Base-by-base conservation (phyloP, 768 basidiomycete genomes). In the Suillus paluster region DNA sequence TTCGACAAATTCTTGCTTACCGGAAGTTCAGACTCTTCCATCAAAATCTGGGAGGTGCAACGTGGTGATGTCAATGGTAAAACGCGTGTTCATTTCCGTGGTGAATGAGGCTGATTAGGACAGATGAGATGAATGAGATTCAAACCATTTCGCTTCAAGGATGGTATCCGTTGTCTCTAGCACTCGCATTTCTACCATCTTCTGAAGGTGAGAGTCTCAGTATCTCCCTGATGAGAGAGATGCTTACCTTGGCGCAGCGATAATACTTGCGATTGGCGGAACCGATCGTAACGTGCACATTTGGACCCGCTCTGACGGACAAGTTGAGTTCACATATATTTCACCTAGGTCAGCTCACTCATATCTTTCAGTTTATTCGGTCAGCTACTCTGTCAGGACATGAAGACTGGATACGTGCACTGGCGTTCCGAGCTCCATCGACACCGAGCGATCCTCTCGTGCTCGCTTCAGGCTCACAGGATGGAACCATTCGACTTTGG, bases 401-500 rank as follows among this genome's bases (percentile, higher is more conserved):
- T 70, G 93, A 97, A 80, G 97, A 99, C 69, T 99, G 97, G 97
- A 83, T 99, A 58, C 87, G 91, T 58, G 82, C 87, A 63, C 84
- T 99, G 41, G 83, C 88, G 2, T 95, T 98, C 73, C 79, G 79
- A 49, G 50, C 59, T 19, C 64, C 68, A 5, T 63, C 72, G 4
- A 34, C 48, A 52, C 30, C 50, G 19, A 38, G 58, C 38, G 78
- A 81, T n/a, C 77, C 81, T 34, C 80, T 98, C 9, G 72, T 91
- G 0, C 81, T 99, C 41, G 96, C 97, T 1, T 96, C 95, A 25
- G 97, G 95, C 1, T 96, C 95, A 10, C 97, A 99, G 76, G 97
- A 99, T 72, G 87, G 88, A 9, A 96, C 92, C 33, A 92, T 99
- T 58, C 88, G 97, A 44, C 78, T 99, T 5, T 99, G 97, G 97